Evolutionary conservation across 768 basidiomycete species (phyloP).

Genomic region (Chalciporus piperatus): DNA sequence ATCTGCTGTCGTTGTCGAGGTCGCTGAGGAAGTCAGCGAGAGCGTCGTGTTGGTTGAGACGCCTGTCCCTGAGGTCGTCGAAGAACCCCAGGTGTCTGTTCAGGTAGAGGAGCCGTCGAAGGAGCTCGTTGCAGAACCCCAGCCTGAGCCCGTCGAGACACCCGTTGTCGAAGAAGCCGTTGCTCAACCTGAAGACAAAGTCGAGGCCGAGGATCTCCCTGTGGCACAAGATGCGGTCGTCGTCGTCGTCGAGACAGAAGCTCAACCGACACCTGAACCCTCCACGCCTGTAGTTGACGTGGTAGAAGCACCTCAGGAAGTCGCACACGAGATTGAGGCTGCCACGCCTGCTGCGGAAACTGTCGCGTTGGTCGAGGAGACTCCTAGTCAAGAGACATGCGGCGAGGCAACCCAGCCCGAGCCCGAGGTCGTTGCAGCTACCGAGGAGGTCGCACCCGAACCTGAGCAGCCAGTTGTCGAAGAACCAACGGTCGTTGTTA

Average conservation of each 20-base stretch:
- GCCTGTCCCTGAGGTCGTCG: not conserved
- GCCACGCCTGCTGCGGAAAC: constrained; percentile 13
- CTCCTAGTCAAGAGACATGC: constrained; percentile 8
- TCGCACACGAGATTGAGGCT: constrained; percentile 11
- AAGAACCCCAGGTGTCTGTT: constrained; percentile 1
- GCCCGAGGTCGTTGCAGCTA: not conserved
- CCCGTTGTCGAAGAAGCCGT: constrained; percentile 9
- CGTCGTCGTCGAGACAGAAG: constrained; percentile 10
- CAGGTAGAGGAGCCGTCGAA: constrained; percentile 3
- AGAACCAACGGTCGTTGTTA: no score
- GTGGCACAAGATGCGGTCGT: not conserved
- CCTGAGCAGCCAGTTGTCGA: no score
- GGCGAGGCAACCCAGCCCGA: not conserved
- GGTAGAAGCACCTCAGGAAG: constrained; percentile 9
- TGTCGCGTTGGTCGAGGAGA: constrained; percentile 15
- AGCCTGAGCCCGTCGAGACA: constrained; percentile 2
- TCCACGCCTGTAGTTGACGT: not conserved
- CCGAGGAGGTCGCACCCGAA: not conserved
- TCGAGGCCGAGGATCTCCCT: constrained; percentile 1
- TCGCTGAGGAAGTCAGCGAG: not conserved
- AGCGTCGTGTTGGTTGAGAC: not conserved
- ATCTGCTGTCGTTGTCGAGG: not conserved
- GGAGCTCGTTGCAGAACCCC: not conserved
- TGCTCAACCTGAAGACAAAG: not conserved
- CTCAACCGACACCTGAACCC: constrained; percentile 8